Base-by-base conservation (phyloP, 495 filamentous ascomycete genomes). In the Entonaema liquescens region DNA sequence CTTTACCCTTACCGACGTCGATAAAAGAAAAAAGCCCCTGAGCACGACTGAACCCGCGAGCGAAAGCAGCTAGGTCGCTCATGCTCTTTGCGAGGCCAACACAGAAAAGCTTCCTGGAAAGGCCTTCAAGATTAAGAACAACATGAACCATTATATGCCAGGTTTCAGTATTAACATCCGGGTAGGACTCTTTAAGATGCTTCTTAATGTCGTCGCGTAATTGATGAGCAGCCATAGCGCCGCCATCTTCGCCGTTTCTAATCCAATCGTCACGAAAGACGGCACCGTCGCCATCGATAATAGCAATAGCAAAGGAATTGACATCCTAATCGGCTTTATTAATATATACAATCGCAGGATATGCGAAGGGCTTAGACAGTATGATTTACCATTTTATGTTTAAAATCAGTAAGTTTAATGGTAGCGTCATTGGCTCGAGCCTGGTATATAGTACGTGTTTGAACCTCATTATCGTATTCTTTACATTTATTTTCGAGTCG, bases 271-370 rank as follows among this genome's bases (percentile, higher is more conserved):
- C 87, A 25, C 84, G 81, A 78, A 91, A 91, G 31, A 88, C 76
- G 72, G 89, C 90, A 4, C 85, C 86, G 75, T 90, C 87, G 31
- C 88, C 87, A 65, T 91, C 88, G 23, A 90, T 77, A 5, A 90
- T 77, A 8, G 89, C 85, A 17, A 89, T 79, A 0, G 86, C 84
- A 63, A 89, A 90, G 2, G 88, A 83, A 68, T 87, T 89, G 57
- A 57, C 54, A 12, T 68, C 70, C 70, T 72, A 53, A 7, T 9
- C 11, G n/a, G 23, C 2, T 17, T 68, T 33, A 72, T n/a, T n/a
- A n/a, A n/a, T n/a, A 56, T 29, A 61, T 38, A n/a, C 7, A 0
- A 23, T 29, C 6, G 33, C 17, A 4, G 17, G 26, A 2, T 33
- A 49, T 29, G 2, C 6, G 25, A 21, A 13, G 13, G 33, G 19